Conservation (phyloP, 2,329 filamentous ascomycete species). For the Alternaria ventricosa region DNA sequence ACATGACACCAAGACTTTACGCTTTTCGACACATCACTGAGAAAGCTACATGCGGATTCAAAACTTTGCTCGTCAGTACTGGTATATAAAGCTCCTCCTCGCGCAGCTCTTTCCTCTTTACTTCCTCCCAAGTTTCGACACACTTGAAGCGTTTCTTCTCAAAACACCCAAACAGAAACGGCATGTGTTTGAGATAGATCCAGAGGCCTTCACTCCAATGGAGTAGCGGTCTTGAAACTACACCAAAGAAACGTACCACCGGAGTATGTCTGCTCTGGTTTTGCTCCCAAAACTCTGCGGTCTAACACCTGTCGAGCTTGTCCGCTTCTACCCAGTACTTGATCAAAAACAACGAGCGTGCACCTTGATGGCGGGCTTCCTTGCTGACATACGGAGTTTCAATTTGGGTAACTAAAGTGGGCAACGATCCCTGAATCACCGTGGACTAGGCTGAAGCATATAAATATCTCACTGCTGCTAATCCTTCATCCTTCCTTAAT, state of each 20-base stretch:
- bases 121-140: neutral
- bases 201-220: neutral
- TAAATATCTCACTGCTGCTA: neutral
- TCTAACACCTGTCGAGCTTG: neutral
- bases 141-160: neutral
- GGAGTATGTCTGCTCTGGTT: neutral
- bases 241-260: accelerated
- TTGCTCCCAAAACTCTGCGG: neutral
- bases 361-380: neutral
- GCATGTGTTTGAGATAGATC: no score
- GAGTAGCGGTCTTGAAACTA: neutral
- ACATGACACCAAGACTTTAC: neutral
- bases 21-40: no score
- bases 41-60: no score
- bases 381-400: neutral
- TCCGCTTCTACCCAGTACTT: neutral
- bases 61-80: neutral
- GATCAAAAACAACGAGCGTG: no score
- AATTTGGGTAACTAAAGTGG: neutral
- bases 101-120: neutral
- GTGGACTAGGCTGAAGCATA: neutral
- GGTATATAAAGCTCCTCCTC: neutral
- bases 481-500: neutral
- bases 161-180: no score
- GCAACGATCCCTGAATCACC: neutral